Conservation (phyloP, 208 protist genomes). For the Leishmania lainsoni region DNA sequence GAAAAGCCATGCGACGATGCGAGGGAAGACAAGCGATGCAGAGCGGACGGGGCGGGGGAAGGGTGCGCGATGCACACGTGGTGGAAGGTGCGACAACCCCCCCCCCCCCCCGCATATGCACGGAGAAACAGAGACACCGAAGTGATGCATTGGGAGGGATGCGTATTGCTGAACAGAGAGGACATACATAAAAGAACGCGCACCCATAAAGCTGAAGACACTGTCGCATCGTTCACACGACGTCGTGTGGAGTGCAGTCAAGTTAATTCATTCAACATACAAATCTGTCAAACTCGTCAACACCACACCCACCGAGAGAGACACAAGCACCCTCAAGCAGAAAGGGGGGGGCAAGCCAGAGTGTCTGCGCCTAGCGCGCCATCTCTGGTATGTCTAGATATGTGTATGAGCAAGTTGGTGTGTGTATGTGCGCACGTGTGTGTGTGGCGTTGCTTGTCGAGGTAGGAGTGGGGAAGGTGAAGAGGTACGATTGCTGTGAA, state of each 20-base stretch:
- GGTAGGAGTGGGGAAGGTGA: background rate
- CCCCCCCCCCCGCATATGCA: too few species aligned
- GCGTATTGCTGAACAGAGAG: too few species aligned
- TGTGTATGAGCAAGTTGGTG: background rate
- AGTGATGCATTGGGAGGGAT: too few species aligned
- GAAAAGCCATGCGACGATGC: background rate
- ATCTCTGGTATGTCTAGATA: background rate
- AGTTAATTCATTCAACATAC: background rate
- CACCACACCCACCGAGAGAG: too few species aligned
- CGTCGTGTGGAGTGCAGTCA: too few species aligned
- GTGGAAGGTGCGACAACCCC: background rate
- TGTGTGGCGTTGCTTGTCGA: background rate
- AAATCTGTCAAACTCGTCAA: background rate
- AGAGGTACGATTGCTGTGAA: background rate
- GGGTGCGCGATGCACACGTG: background rate
- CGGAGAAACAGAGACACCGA: too few species aligned
- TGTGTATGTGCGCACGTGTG: background rate
- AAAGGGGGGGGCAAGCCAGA: too few species aligned
- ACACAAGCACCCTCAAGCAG: too few species aligned
- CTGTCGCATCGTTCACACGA: too few species aligned
- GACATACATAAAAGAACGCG: too few species aligned
- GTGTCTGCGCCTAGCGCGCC: background rate
- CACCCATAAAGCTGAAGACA: too few species aligned
- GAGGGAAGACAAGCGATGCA: background rate
- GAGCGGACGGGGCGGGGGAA: background rate